Evolutionary conservation across 768 basidiomycete genomes (phyloP), one percentile per base, ranked within the genome.

Genomic region (Collybia mongolica): DNA sequence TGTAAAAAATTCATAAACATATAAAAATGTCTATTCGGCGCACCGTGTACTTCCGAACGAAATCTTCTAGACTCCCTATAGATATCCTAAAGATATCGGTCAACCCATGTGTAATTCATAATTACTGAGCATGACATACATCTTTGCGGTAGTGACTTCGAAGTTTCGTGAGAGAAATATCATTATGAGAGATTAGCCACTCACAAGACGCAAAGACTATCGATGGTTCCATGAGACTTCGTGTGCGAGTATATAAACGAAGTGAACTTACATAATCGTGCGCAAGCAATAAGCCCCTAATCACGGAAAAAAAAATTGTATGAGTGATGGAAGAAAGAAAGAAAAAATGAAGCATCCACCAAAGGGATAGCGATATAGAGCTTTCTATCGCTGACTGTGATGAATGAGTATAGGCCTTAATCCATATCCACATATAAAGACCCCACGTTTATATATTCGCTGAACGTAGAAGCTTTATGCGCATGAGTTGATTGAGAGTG

Each of bases 371-470:
- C 62, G 32, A 76, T 64, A 20, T 59, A 56, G 48, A 62, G 64
- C 24, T 73, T 75, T 14, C 55, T 39, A 44, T 57, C 45, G 49
- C 72, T 73, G 15, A 73, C 75, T 75, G 52, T 2, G 14, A 36
- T 18, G 15, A 19, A 28, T 35, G 20, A 40, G 11, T 15, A 24
- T 48, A 1, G 1, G 5, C 6, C 14, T 29, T 28, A 14, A 17
- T 18, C 19, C 19, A 19, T 12, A 17, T 18, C 19, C 19, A 19
- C 8, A 17, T 35, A 24, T 1, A 9, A 11, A 17, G 28, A 8
- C 41, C 68, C 57, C 48, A 76, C 75, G 56, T 60, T 66, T 73
- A 53, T 68, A 67, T 26, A 77, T 76, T 43, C 75, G 67, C 49
- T 72, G 66, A 1, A 70, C 64, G 43, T 73, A 71, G 54, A 72